A percentile compares a stretch with the other conserved stretches of the same genome.
Evolutionary conservation across 345 rosid species (phyloP).

Genomic region (Microthlaspi erraticum): DNA sequence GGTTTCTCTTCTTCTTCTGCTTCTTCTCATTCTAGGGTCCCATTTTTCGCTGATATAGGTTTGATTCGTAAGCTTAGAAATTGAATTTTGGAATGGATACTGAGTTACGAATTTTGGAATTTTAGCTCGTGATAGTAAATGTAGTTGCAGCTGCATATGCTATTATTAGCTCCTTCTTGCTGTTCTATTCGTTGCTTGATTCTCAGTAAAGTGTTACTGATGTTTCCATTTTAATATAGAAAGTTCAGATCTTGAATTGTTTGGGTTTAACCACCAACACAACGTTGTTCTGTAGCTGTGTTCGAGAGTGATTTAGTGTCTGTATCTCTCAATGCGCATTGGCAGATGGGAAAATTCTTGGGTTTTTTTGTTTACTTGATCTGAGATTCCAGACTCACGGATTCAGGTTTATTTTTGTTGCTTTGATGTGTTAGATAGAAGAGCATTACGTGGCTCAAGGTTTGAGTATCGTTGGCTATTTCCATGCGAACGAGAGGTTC

Average conservation of each 20-base stretch:
- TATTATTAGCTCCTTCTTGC: slow-evolving; percentile 9
- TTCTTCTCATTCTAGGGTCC: neutral
- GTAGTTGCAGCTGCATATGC: slow-evolving; percentile 6
- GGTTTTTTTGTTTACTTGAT: neutral
- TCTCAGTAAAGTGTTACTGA: slow-evolving; percentile 8
- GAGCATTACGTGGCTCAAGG: slow-evolving; percentile 79
- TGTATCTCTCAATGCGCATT: neutral
- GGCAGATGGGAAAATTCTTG: neutral
- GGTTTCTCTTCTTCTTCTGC: neutral
- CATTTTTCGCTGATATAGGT: slow-evolving; percentile 4
- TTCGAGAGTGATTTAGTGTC: slow-evolving; percentile 11
- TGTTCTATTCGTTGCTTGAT: slow-evolving; percentile 5
- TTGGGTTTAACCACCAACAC: slow-evolving; percentile 14
- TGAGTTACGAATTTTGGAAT: slow-evolving; percentile 8
- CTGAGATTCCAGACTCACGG: slow-evolving; percentile 19
- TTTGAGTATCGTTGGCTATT: slow-evolving; percentile 81
- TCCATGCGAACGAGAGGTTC: slow-evolving; percentile 91
- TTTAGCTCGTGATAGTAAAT: slow-evolving; percentile 2
- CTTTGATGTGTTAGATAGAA: slow-evolving; percentile 63
- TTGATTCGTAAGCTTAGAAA: neutral
- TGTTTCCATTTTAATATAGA: slow-evolving; percentile 1
- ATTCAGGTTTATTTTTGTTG: slow-evolving; percentile 4
- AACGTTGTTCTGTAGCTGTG: slow-evolving; percentile 7
- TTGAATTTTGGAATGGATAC: slow-evolving; percentile 8
- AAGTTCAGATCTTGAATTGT: slow-evolving; percentile 31